Evolutionary conservation across 441 rosid species (phyloP), one percentile per base, ranked within the genome.

Genomic region (Euphorbia schlechtendalii): DNA sequence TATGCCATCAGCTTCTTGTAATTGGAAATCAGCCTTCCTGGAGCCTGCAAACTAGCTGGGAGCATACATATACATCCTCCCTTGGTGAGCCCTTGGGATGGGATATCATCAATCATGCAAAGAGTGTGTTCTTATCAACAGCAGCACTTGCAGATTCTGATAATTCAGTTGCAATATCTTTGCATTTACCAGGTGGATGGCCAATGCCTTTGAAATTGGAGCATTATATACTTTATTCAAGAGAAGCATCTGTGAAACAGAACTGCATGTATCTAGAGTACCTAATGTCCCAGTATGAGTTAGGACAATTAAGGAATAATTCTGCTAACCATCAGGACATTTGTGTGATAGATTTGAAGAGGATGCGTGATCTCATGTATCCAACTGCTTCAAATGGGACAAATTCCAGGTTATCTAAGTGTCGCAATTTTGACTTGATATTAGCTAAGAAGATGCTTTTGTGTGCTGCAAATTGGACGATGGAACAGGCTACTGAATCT

Each of bases 11-110:
- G 75, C 92, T 95, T 77, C 80, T 89, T 68, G 68, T 67, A 71
- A 88, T 77, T 72, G 98, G 99, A 20, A 85, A 83, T 74, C 84
- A 76, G 73, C 84, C 84, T 61, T n/a, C 77, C 32, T 91, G 98
- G 99, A 95, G 99, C 69, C 85, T 95, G 53, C 88, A 85, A 56
- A 76, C 81, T 69, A 88, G 98, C 77, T 95, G 94, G 97, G 96
- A 86, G 73, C 96, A 91, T 73, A 85, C 86, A 25, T 95, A 91
- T 78, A 74, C 87, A 60, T 88, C 92, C 56, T 83, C 98, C 64
- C 79, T 95, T 40, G 99, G 96, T 36, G 85, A 81, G 79, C 70
- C 76, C 72, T 86, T 74, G 65, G 98, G 96, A 67, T 76, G 71
- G 69, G 79, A 74, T 56, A 76, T 89, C 67, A 74, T 94, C 56